Base-by-base conservation (phyloP, 140 eudicot genomes). In the Cichorium intybus region DNA sequence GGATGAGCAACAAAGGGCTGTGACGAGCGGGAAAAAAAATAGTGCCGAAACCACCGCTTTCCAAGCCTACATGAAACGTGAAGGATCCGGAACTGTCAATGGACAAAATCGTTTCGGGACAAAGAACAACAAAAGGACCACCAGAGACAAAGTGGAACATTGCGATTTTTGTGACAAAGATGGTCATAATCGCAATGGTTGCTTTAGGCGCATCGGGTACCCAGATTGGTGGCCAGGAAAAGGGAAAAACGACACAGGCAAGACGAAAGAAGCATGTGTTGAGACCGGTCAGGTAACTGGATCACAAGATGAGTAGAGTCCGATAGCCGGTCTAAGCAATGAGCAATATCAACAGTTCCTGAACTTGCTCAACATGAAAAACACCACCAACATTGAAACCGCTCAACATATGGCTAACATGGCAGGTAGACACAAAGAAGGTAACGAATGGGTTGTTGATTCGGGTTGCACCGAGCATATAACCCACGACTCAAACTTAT, bases 221-320 rank as follows among this genome's bases (percentile, higher is more conserved):
- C n/a, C n/a, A n/a, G n/a, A n/a, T n/a, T n/a, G n/a, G n/a, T n/a
- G 61, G 61, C 61, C 61, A 4, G 61, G 61, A 28, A 55, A 55
- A 27, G 37, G 21, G 12, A 55, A 26, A 15, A 15, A 7, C 0
- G 61, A 55, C 39, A 55, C 24, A 6, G 39, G 22, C 0, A 55
- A n/a, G 14, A n/a, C 61, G 0, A 55, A 27, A n/a, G 61, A 37
- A 14, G 41, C 61, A 5, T 23, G 0, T 2, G 62, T 56, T 6
- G 12, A 56, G 6, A 10, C 34, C 20, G 15, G n/a, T 2, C 20
- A 7, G 5, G 11, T 26, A 4, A 26, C 29, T 2, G 4, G 29
- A 35, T 35, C 29, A 26, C 29, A 35, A 35, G 45, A 35, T 2
- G 45, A 35, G 6, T 7, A 35, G 6, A 35, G 45, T 7, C 45